A percentile compares a stretch with the other conserved stretches of the same genome.
phyloP scores from a whole-genome alignment of 495 filamentous ascomycete genomes.

The Talaromyces ruber region DNA sequence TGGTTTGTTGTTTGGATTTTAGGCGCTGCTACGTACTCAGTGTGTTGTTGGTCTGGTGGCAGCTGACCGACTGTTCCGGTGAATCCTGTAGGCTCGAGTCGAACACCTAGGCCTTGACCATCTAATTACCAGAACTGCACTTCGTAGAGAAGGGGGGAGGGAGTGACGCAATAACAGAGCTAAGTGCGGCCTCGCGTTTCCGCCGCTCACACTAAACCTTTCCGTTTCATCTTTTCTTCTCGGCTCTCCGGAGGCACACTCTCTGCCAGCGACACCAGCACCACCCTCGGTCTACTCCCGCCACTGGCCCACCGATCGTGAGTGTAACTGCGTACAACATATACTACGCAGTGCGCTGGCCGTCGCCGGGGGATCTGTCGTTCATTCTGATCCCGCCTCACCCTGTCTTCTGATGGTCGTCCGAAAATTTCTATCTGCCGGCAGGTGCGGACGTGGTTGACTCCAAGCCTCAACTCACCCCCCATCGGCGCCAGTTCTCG shows the following conservation, averaged over 20 bases:
- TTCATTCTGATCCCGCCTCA: not conserved
- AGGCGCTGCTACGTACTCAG: not conserved
- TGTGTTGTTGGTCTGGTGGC: not conserved
- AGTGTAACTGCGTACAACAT: not conserved
- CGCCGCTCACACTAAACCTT: not conserved
- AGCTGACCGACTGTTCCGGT: not conserved
- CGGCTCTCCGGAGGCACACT: not conserved
- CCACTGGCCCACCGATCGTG: not conserved
- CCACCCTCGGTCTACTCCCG: not conserved
- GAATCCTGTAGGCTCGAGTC: not conserved
- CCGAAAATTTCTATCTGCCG: not conserved
- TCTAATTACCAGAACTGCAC: not conserved
- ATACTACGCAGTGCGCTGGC: not conserved
- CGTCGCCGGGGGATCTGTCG: not conserved
- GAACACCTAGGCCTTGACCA: not conserved
- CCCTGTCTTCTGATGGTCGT: not conserved
- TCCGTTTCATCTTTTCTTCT: not conserved
- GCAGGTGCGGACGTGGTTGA: not conserved
- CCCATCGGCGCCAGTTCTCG: not conserved
- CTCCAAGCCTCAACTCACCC: not conserved
- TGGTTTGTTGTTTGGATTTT: not conserved
- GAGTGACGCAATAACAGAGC: not conserved
- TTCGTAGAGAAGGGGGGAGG: not conserved
- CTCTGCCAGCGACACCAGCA: not conserved
- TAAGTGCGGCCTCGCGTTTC: slow-evolving; percentile 1